Base-by-base conservation (phyloP, 73 alveolate species). In the Stentor coeruleus region DNA sequence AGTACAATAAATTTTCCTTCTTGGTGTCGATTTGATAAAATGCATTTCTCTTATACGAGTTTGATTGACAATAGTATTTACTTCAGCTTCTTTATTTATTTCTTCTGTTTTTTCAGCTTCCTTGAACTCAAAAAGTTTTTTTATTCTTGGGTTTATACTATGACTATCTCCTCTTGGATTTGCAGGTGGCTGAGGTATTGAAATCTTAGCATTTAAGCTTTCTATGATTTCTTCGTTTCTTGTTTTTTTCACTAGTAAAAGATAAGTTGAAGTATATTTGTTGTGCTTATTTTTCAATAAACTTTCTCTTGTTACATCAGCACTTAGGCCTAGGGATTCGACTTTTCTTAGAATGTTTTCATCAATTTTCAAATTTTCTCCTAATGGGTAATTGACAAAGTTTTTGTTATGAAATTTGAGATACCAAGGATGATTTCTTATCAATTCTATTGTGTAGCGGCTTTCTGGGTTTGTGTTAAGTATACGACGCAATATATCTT, bases 401-500 rank as follows among this genome's bases (percentile, higher is more conserved):
- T 49, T 49, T 20, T 49, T 49, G 66, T 49, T 49, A 20, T 20
- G 20, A 20, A 11, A 20, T 49, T 49, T 49, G 6, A 49, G 66
- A 20, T 49, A 49, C 66, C 66, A 49, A 20, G 20, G 6, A 20
- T 49, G 66, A 11, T 6, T 11, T 20, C 66, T 49, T 6, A 49
- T 49, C 20, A 11, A 20, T 11, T 49, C 66, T 11, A 49, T 20
- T 11, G 66, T 49, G 66, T 49, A 49, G 6, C 66, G 6, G 6
- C 28, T 11, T 20, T 49, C 66, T 49, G 66, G 66, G 66, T 49
- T 49, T 20, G 66, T 49, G 66, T 49, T 49, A 11, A 49, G 66
- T 11, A 49, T 49, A n/a, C 74, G 28, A 28, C 38, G 39, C 60
- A 84, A 36, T 0, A 82, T 39, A 58, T 92, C 98, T 58, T 81